These are phyloP conservation scores for Cordyceps farinosa DNA, from an alignment of 2,329 filamentous ascomycete species.

Conservation along the genomic window DNA sequence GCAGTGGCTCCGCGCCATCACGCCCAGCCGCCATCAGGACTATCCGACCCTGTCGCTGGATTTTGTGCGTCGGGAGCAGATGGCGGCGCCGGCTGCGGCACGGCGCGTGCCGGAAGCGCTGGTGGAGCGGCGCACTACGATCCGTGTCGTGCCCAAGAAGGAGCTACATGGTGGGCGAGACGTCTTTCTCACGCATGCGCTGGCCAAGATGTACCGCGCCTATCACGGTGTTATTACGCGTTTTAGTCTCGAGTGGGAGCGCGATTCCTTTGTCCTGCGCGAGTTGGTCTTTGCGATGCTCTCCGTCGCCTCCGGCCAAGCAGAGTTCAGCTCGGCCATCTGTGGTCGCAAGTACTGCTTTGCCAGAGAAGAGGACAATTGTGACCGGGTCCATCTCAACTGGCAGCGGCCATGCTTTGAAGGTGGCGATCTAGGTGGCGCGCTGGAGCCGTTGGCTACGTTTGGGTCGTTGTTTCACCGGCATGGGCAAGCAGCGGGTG, in stretches of 20 bases:
- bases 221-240: background rate
- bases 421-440: background rate
- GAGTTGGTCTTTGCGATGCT: background rate
- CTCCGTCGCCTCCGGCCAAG: background rate
- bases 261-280: background rate
- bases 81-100: background rate
- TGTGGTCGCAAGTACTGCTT: background rate
- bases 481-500: background rate
- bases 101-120: background rate
- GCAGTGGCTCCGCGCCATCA: background rate
- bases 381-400: background rate
- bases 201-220: background rate
- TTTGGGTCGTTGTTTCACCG: background rate
- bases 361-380: background rate
- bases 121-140: too few relatives aligned
- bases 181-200: background rate
- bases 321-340: background rate
- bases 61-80: background rate
- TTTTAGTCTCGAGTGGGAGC: background rate
- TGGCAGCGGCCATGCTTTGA: background rate
- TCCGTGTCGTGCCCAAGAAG: background rate
- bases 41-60: background rate
- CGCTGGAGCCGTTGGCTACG: background rate
- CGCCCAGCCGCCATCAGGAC: background rate
- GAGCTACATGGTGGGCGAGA: background rate